Conservation (phyloP, 73 alveolate species). For the Paramecium bursaria region DNA sequence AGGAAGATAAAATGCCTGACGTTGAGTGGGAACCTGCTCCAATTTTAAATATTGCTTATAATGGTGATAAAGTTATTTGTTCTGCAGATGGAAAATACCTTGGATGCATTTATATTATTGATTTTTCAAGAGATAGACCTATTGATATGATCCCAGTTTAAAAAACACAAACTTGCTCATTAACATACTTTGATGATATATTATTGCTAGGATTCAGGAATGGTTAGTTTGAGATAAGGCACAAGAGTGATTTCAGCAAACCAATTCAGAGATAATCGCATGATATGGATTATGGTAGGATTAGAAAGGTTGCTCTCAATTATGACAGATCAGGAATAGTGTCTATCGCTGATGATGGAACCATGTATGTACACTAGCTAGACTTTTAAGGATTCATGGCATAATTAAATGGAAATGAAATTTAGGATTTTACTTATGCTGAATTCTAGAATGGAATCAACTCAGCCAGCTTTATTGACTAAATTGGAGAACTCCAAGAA, state of each 20-base stretch:
- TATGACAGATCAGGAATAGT: conserved; percentile 74
- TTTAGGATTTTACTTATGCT: conserved; percentile 71
- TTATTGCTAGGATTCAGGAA: conserved; percentile 72
- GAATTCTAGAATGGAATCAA: conserved; percentile 69
- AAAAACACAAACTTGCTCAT: conserved; percentile 67
- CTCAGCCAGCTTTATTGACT: conserved; percentile 67
- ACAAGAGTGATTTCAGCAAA: conserved; percentile 68
- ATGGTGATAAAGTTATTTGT: conserved; percentile 73
- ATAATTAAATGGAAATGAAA: conserved; percentile 75
- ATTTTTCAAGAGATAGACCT: conserved; percentile 81
- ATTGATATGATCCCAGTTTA: conserved; percentile 77
- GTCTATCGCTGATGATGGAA: conserved; percentile 88
- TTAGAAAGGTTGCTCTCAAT: conserved; percentile 75
- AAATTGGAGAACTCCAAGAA: conserved; percentile 68
- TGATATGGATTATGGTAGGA: conserved; percentile 81
- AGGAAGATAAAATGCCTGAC: conserved; percentile 86
- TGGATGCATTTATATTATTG: conserved; percentile 82
- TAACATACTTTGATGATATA: conserved; percentile 73
- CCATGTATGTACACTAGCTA: conserved; percentile 77
- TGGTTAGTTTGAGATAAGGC: conserved; percentile 79
- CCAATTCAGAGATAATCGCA: conserved; percentile 77
- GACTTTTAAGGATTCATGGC: conserved; percentile 68
- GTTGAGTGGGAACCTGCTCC: conserved; percentile 94
- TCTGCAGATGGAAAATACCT: conserved; percentile 80
- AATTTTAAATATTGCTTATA: conserved; percentile 70